phyloP scores from a whole-genome alignment of 2,329 filamentous ascomycete genomes.

The Penicillium griseofulvum region DNA sequence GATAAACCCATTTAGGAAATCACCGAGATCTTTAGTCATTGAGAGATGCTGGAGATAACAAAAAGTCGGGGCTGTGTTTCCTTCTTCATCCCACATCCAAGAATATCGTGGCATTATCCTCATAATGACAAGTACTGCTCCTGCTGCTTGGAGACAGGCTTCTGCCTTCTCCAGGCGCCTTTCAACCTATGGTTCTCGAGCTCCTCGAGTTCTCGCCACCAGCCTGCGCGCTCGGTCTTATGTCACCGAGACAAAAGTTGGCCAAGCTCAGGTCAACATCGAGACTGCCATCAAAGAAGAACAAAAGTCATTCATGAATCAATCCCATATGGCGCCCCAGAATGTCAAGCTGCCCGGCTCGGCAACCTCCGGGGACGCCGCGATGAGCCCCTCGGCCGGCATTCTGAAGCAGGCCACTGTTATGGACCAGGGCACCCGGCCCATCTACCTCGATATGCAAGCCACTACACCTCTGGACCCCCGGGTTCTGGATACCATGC shows the following conservation, averaged over 20 bases:
- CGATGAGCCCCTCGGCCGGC: slow-evolving; percentile 78
- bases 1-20: slow-evolving; percentile 21
- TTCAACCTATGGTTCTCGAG: slow-evolving; percentile 41
- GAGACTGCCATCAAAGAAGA: slow-evolving; percentile 84
- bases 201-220: slow-evolving; percentile 41
- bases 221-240: slow-evolving; percentile 58
- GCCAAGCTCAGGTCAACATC: slow-evolving; percentile 68
- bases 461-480: slow-evolving; percentile 94
- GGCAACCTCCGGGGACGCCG: slow-evolving; percentile 59
- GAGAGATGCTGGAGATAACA: slow-evolving; percentile 11
- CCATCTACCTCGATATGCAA: slow-evolving; percentile 98
- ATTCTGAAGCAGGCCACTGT: slow-evolving; percentile 87
- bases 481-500: slow-evolving; percentile 91
- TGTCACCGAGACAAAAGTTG: slow-evolving; percentile 76
- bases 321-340: slow-evolving; percentile 55
- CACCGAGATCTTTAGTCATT: slow-evolving; percentile 21
- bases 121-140: slow-evolving; percentile 64
- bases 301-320: slow-evolving; percentile 70
- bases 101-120: slow-evolving; percentile 18
- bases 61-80: slow-evolving; percentile 13
- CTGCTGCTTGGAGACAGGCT: slow-evolving; percentile 71
- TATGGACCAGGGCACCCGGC: slow-evolving; percentile 87
- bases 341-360: slow-evolving; percentile 61
- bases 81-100: slow-evolving; percentile 26
- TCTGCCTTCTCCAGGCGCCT: slow-evolving; percentile 57